These are phyloP conservation scores for Alternaria dauci DNA, from an alignment of 2,329 filamentous ascomycete genomes.

Conservation along the genomic window DNA sequence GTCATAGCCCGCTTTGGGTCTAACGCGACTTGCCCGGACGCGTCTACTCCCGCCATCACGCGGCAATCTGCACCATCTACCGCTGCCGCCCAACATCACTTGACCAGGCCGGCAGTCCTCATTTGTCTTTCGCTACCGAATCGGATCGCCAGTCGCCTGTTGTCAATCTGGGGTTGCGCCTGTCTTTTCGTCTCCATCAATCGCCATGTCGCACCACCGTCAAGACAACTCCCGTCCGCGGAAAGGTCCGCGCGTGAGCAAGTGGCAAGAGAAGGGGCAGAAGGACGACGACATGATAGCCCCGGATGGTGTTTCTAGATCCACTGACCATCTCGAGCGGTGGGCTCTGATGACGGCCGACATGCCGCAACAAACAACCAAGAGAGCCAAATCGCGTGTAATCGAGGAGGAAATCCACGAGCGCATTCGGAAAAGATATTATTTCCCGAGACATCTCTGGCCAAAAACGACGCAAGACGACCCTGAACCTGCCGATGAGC, in stretches of 20 bases:
- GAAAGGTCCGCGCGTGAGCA: not conserved
- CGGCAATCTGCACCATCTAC: not conserved
- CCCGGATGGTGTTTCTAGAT: conserved; percentile 8
- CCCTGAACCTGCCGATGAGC: not conserved
- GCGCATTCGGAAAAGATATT: conserved; percentile 16
- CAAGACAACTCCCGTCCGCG: not conserved
- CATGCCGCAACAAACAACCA: conserved; percentile 4
- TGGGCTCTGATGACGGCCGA: conserved; percentile 20
- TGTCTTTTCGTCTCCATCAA: not conserved
- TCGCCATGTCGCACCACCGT: conserved; percentile 1
- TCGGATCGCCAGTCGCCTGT: not conserved
- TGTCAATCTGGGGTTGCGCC: not conserved
- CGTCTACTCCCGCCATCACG: not conserved
- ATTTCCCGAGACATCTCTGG: not conserved
- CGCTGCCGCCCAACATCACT: not conserved
- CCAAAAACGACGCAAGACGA: not conserved
- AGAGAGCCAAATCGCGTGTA: conserved; percentile 1
- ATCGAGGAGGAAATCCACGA: conserved; percentile 13
- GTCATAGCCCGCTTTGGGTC: not conserved
- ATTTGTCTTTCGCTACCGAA: not conserved
- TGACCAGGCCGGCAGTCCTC: too few species aligned
- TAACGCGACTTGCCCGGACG: not conserved
- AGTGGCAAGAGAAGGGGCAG: conserved; percentile 9
- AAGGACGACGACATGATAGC: conserved; percentile 21
- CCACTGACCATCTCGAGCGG: conserved; percentile 14